Conservation (phyloP, 1,284 basidiomycete genomes). For the Fistulinella staudtii region DNA sequence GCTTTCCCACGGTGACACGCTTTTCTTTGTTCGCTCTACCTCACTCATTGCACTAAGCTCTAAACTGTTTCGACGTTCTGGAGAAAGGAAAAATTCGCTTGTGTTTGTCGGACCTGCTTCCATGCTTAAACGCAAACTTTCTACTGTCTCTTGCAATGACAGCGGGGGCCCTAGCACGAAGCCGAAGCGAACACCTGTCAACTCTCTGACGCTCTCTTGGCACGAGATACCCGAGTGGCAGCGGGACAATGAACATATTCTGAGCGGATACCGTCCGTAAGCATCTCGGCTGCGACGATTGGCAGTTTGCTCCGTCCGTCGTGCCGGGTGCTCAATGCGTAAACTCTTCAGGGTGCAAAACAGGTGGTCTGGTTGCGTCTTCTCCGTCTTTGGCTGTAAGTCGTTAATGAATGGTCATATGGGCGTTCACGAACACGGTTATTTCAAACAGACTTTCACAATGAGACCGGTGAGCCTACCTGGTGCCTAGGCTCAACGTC, state of each 20-base stretch:
- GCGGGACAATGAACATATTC: constrained; percentile 73
- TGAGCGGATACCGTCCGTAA: constrained; percentile 69
- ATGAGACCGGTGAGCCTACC: constrained; percentile 63
- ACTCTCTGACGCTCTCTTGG: constrained; percentile 49
- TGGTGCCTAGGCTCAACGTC: constrained; percentile 1
- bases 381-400: constrained; percentile 73
- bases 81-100: no score
- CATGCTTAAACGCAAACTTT: constrained; percentile 20
- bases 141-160: no score
- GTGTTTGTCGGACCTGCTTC: no score
- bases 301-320: constrained; percentile 10
- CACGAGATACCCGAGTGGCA: constrained; percentile 65
- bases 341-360: constrained; percentile 49
- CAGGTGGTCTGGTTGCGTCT: constrained; percentile 60
- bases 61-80: constrained; percentile 5
- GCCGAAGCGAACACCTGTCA: constrained; percentile 3
- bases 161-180: background rate
- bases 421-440: constrained; percentile 7
- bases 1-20: constrained; percentile 14
- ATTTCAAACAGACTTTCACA: constrained; percentile 66
- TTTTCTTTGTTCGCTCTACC: background rate
- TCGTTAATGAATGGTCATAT: constrained; percentile 18
- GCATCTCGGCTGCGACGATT: constrained; percentile 12
- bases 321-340: constrained; percentile 4
- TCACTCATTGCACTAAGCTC: background rate